Evolutionary conservation across 257 asterid species (phyloP), one percentile per base, ranked within the genome.

Genomic region (Przewalskia tangutica): DNA sequence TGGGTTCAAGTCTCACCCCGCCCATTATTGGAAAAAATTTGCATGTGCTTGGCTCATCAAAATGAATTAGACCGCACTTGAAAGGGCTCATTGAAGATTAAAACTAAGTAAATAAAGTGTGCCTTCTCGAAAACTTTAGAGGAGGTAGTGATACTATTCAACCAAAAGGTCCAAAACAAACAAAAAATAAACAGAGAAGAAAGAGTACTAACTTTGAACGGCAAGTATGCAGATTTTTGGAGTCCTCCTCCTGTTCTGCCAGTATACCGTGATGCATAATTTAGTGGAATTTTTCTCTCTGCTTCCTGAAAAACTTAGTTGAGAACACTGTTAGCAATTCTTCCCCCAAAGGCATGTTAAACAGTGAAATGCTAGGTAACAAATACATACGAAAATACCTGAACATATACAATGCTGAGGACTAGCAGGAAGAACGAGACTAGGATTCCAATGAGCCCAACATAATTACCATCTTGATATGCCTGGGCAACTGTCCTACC

Each of bases 401-500:
- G 99, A 60, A 95, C 99, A 85, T 95, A 95, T 8, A 95, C 98
- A 83, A 95, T 95, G 88, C 98, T 89, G 36, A 95, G 97, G 86
- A 95, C 99, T 84, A 95, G 89, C 71, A 95, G 85, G 89, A 89
- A 85, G 86, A 95, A 94, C 20, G 97, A 95, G 83, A 91, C 80
- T 81, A 91, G 44, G 85, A 89, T 90, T 85, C 94, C 97, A 59
- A 48, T 86, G 65, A 95, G 97, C 82, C 99, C 99, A 85, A 86
- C 89, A 83, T 92, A 95, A 81, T 94, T 95, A 77, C 98, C 97
- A 53, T 95, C 99, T 85, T 88, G 91, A 65, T 90, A 91, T 76
- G 93, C 99, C 85, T 94, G 87, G 6, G 97, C 90, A 66, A 90
- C 94, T 34, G 99, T 94, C 90, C 98, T 90, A 84, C 99, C 99